Conservation (phyloP, 2,329 filamentous ascomycete species). For the Penicillium sp. region DNA sequence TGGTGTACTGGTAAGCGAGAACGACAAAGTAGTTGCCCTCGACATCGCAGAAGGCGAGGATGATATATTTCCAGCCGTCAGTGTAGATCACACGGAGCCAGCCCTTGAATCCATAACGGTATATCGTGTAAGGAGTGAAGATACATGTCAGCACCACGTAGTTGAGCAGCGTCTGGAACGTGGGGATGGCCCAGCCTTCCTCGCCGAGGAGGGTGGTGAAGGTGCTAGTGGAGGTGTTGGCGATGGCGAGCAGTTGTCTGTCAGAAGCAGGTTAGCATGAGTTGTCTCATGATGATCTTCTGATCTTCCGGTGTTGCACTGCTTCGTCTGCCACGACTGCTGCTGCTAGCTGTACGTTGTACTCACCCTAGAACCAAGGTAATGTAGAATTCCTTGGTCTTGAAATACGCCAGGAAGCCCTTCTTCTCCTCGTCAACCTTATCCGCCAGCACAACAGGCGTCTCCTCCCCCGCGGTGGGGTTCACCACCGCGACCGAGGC, state of each 20-base stretch:
- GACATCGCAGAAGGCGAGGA: constrained; percentile 90
- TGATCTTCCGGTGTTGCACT: no score
- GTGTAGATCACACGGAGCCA: constrained; percentile 65
- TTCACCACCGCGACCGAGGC: constrained; percentile 18
- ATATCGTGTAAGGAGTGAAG: constrained; percentile 78
- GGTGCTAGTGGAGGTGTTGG: constrained; percentile 91
- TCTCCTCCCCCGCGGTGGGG: constrained; percentile 12
- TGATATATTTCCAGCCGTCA: constrained; percentile 91
- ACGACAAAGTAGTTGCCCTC: constrained; percentile 98
- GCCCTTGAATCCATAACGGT: constrained; percentile 73
- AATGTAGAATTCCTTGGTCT: constrained; percentile 84
- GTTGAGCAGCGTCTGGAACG: constrained; percentile 95
- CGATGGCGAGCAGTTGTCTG: constrained; percentile 78
- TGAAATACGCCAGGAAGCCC: constrained; percentile 68
- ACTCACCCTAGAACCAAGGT: constrained; percentile 72
- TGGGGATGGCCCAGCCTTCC: constrained; percentile 76
- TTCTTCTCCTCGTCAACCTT: constrained; percentile 47
- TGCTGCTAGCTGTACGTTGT: neutral
- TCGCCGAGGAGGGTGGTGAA: constrained; percentile 74
- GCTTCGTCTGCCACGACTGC: neutral
- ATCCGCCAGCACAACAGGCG: constrained; percentile 32
- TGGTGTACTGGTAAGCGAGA: constrained; percentile 88
- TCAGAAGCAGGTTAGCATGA: neutral
- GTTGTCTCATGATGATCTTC: neutral
- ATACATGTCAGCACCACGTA: constrained; percentile 81